Evolutionary conservation across 2,329 filamentous ascomycete species (phyloP), one percentile per base, ranked within the genome.

Genomic region (Periconia sp.): DNA sequence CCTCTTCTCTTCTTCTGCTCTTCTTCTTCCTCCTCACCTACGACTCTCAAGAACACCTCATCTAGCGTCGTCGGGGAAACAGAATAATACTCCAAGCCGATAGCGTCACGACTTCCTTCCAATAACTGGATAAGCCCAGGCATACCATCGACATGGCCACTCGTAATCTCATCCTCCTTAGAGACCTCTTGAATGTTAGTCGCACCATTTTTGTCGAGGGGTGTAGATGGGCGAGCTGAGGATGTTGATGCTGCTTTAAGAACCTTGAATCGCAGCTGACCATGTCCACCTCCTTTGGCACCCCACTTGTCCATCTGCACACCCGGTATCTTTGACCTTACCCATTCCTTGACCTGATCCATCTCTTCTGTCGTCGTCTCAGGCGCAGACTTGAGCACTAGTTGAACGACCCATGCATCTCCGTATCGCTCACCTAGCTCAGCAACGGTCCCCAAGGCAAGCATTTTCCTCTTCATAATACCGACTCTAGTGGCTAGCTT

Each of bases 31-130:
- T 95, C 87, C 68, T 84, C 81, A 1, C 86, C 85, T 0, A 96
- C 90, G 63, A 96, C 94, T 18, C 80, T 81, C 66, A 96, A 70
- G 70, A 96, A 96, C 0, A 96, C 91, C 69, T 96, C 89, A 64
- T 96, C 92, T 29, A 96, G 73, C 12, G 89, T 95, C 13, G 90
- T 94, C 17, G 89, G 89, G 44, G 83, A 88, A 52, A 96, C 89
- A 36, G 87, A 90, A 70, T 92, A 96, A 68, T 95, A 89, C 65
- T 89, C 86, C 34, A 96, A 79, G 0, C 88, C 88, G 19, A 96
- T 69, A 4, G 72, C 69, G 15, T 82, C 74, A 59, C 86, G 88
- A 49, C 85, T 78, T 54, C 84, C 81, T 69, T 96, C 92, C 1
- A 95, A 74, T 28, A 86, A 61, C 11, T 86, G 81, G 48, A 94